Evolutionary conservation across 1,284 basidiomycete species (phyloP), one percentile per base, ranked within the genome.

Genomic region (Ustilago sp.): DNA sequence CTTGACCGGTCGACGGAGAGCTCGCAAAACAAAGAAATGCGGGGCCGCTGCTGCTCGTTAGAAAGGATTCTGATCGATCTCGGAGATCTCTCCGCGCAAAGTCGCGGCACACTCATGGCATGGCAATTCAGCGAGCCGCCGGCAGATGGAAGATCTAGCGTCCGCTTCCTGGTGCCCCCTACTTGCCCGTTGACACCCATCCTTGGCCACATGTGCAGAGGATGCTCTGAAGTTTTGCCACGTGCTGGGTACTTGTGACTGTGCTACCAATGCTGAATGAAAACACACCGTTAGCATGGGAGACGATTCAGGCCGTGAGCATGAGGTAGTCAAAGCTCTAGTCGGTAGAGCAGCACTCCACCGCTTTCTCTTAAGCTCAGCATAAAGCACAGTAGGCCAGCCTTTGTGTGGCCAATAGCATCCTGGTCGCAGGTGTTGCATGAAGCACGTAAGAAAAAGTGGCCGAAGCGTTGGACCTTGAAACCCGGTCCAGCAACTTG

Each of bases 1-100:
- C 8, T 64, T 58, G 47, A 45, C 51, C 61, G 54, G 61, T 57
- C 61, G 7, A 45, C 3, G 15, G 56, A 45, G 51, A 52, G 57
- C 41, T 38, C 48, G 32, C 55, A 38, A 31, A 15, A 8, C 41
- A 45, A 52, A 12, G n/a, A 28, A 28, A 41, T 56, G 54, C 54
- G 54, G 41, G 48, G 48, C 11, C 48, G n/a, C 6, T 9, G 28
- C 11, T 39, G 15, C 15, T 39, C 38, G 23, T 28, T 28, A 2
- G 23, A 19, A 19, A 19, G 23, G 23, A 28, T 28, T 28, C 23
- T 28, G 23, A 28, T 28, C 7, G 43, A 19, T n/a, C n/a, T 50
- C 48, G 48, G 48, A 1, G n/a, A 50, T 50, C 48, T 50, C 23
- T 28, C 23, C 23, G 23, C 23, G 23, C 23, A 28, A 28, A 28